phyloP scores from a whole-genome alignment of 768 basidiomycete genomes.

The Xerocomus brunneocitrinus region DNA sequence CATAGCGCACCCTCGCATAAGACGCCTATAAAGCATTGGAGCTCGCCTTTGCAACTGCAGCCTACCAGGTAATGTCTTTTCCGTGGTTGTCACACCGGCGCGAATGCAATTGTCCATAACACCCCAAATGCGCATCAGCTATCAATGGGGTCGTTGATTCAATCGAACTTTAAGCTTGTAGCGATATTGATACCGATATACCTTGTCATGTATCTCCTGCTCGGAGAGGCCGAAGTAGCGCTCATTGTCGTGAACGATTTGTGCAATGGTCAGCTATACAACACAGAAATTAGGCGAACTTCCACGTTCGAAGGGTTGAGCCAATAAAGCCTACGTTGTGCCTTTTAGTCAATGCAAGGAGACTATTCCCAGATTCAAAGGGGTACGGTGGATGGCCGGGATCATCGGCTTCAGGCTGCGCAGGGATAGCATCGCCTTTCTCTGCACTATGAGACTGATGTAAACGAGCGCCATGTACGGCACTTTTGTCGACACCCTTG shows the following conservation, averaged over 20 bases:
- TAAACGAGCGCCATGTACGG: constrained; percentile 75
- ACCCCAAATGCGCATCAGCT: constrained; percentile 76
- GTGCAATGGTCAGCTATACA: constrained; percentile 82
- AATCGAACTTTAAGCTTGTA: background rate
- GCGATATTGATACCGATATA: constrained; percentile 19
- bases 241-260: constrained; percentile 92
- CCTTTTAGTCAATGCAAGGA: constrained; percentile 69
- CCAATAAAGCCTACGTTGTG: constrained; percentile 62
- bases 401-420: constrained; percentile 17
- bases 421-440: constrained; percentile 12
- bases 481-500: constrained; percentile 80
- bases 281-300: constrained; percentile 7
- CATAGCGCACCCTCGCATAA: constrained; percentile 74
- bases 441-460: constrained; percentile 55
- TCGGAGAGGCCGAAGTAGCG: constrained; percentile 72
- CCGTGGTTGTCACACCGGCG: constrained; percentile 74
- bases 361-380: constrained; percentile 70
- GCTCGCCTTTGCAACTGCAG: constrained; percentile 76
- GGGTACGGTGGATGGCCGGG: constrained; percentile 74
- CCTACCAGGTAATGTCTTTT: constrained; percentile 83
- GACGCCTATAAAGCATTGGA: constrained; percentile 81
- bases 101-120: constrained; percentile 94
- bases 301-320: background rate
- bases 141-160: background rate
- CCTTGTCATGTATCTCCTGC: constrained; percentile 71